Evolutionary conservation across 768 basidiomycete species (phyloP), one percentile per base, ranked within the genome.

Genomic region (Naganishia kalamii): DNA sequence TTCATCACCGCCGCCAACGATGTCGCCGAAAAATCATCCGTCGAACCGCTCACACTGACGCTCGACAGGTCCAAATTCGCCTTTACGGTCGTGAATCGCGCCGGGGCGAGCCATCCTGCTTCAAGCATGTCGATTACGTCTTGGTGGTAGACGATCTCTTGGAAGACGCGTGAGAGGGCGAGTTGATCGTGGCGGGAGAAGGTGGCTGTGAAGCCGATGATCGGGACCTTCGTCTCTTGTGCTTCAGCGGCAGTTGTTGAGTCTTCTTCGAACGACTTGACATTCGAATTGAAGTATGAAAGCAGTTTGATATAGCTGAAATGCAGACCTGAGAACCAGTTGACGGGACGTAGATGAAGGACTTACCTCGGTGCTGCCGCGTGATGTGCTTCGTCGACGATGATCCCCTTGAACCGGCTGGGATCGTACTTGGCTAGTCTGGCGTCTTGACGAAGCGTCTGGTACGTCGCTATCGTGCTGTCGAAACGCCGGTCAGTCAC

Each of bases 371-470:
- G 86, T 10, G 93, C 89, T 41, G 90, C 92, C 30, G 93, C 89
- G 77, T 98, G 94, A 75, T 97, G 94, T 0, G 93, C 93, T 78
- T 96, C 92, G 72, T 96, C 92, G 3, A 96, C 81, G 48, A 94
- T 85, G 65, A 96, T 81, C 17, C 87, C 88, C 71, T 88, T 90
- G 67, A 90, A 77, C 49, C 67, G 72, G 11, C 76, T 72, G 3
- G 88, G 87, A 71, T 86, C 81, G 74, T 93, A 94, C 74, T 93
- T 94, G 6, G 80, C 81, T 62, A 92, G 73, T 21, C 90, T 83
- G 10, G 83, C 79, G 4, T 81, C 76, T 63, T 83, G 86, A 35
- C 86, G 81, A 12, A 93, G 80, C 0, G 89, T 94, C 76, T 96
- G 73, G 66, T 71, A 75, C 8, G 72, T 74, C 4, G 71, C 73